Evolutionary conservation across 768 basidiomycete genomes (phyloP), one percentile per base, ranked within the genome.

Genomic region (Russula abietina): DNA sequence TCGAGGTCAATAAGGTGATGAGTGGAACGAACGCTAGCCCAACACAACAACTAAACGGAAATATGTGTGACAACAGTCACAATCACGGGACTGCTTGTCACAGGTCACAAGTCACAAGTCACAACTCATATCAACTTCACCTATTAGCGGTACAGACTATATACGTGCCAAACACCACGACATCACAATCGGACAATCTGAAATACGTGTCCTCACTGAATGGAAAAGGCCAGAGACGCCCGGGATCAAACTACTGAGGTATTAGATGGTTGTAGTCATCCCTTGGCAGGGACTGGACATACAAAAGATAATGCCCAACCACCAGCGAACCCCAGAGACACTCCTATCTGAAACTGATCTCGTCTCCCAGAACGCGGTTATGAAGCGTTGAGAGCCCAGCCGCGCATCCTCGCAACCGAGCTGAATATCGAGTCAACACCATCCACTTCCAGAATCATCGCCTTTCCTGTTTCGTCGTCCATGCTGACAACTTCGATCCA

Each of bases 401-500:
- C 57, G 14, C 63, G 63, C 59, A 60, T 64, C 58, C 24, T 59
- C 33, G 58, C 58, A n/a, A 55, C 39, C 3, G 54, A 22, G 26
- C 14, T 32, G 36, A 64, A 64, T 54, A 64, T 64, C 39, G 39
- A 55, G 39, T 64, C 63, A 17, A 41, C 38, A 36, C 58, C 41
- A 33, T 64, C 58, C 32, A 43, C 58, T 9, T 60, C 58, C 1
- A 55, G 41, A 5, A 49, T 53, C 26, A 17, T 56, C 54, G 63
- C 48, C 14, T 51, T 64, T 16, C 63, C 63, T 8, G 54, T 45
- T 24, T 64, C 63, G 1, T 88, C 83, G 49, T 83, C 83, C 75
- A 88, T 73, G 41, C 82, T 84, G n/a, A 80, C 78, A 57, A 78
- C 85, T 55, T 82, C 81, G 72, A 82, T 85, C 96, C 96, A 98